Evolutionary conservation across 164 flowering plant genomes (phyloP).

Genomic region (Magnolia officinalis): DNA sequence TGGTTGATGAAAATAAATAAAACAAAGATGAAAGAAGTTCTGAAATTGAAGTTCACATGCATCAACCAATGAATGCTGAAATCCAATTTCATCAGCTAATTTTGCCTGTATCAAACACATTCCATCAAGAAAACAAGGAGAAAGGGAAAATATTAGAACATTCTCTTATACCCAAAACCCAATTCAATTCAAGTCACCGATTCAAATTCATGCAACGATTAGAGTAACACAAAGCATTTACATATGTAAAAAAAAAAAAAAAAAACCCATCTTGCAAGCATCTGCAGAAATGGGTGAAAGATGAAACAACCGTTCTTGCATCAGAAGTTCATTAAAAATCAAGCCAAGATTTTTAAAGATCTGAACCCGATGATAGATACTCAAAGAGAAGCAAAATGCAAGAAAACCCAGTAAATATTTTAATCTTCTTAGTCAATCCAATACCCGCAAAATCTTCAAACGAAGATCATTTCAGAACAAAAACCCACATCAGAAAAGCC

Average conservation of each 20-base stretch:
- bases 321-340: constrained; percentile 9
- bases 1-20: too few species aligned
- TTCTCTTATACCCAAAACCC: background rate
- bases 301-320: background rate
- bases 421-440: background rate
- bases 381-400: background rate
- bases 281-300: background rate
- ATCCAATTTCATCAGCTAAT: background rate
- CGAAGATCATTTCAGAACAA: constrained; percentile 12
- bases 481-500: constrained; percentile 19
- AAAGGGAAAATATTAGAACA: background rate
- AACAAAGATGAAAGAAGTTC: too few species aligned
- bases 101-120: background rate
- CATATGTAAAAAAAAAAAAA: too few species aligned
- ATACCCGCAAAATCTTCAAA: background rate
- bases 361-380: background rate
- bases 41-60: too few species aligned
- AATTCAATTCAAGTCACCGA: background rate
- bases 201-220: background rate
- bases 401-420: background rate
- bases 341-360: constrained; percentile 8
- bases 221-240: background rate
- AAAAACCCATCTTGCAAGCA: background rate
- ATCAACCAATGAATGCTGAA: background rate
- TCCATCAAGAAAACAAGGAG: background rate